Conservation (phyloP, 306 rosid genomes). For the Gleditsia sinensis region DNA sequence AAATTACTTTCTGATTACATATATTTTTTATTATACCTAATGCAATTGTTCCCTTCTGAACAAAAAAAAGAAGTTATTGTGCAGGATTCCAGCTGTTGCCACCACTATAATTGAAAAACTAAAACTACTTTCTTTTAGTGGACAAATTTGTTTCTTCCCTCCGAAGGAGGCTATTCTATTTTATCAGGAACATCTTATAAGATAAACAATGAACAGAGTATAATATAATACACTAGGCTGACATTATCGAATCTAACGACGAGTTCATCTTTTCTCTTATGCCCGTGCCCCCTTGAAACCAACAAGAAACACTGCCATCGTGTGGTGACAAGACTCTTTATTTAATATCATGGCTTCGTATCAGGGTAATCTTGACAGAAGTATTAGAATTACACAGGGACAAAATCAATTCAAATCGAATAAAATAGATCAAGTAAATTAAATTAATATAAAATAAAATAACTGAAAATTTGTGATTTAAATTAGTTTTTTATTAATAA, state of each 20-base stretch:
- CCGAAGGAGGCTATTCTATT: not conserved
- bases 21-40: too few relatives aligned
- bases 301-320: constrained; percentile 36
- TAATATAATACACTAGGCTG: constrained; percentile 7
- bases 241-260: constrained; percentile 42
- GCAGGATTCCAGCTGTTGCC: not conserved
- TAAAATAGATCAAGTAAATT: too few relatives aligned
- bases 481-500: too few relatives aligned
- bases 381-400: not conserved
- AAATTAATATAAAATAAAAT: too few relatives aligned
- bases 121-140: not conserved
- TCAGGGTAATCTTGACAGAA: not conserved
- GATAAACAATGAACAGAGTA: not conserved
- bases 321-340: constrained; percentile 39
- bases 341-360: constrained; percentile 17
- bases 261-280: constrained; percentile 36
- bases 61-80: too few relatives aligned
- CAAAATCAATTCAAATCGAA: too few relatives aligned
- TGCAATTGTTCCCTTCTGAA: too few relatives aligned
- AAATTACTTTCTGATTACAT: too few relatives aligned
- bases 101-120: not conserved
- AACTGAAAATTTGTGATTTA: too few relatives aligned
- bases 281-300: constrained; percentile 44
- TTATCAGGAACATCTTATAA: not conserved
- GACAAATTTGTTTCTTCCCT: not conserved